Percentiles rank a stretch among this genome's conserved stretches.
Conservation (phyloP, 305 asterid genomes). For the Fraxinus sp. region DNA sequence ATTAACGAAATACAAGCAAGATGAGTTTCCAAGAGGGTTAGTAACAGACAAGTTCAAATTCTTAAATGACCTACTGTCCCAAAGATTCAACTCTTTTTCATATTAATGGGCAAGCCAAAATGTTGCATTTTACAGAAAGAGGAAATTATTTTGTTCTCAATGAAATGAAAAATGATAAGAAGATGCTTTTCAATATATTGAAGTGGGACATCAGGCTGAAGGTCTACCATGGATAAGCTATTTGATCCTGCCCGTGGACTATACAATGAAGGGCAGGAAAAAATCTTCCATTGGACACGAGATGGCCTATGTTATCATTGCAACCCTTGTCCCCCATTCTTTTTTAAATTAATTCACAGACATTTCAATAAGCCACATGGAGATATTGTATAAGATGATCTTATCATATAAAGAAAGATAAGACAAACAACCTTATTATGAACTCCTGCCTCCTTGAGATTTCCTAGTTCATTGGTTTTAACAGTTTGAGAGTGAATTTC, state of each 20-base stretch:
- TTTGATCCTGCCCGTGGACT: neutral
- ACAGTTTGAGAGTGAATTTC: neutral
- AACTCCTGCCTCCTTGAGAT: neutral
- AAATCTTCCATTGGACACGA: neutral
- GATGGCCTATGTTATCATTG: neutral
- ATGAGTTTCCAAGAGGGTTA: neutral
- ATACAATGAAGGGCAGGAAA: neutral
- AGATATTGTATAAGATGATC: neutral
- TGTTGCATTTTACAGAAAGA: neutral
- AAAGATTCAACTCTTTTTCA: neutral
- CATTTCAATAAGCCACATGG: neutral
- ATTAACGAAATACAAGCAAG: neutral
- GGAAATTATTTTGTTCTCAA: neutral
- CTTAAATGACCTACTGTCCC: neutral
- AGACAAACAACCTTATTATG: neutral
- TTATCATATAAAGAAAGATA: neutral
- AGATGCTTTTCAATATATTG: neutral
- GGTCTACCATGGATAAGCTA: neutral
- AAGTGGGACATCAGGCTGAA: neutral
- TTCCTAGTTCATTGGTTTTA: neutral
- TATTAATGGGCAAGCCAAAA: neutral
- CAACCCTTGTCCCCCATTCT: neutral
- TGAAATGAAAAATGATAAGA: neutral
- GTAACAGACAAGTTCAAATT: neutral
- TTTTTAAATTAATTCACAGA: neutral